Evolutionary conservation across 148 eudicot genomes (phyloP).

Genomic region (Diospyros lotus): DNA sequence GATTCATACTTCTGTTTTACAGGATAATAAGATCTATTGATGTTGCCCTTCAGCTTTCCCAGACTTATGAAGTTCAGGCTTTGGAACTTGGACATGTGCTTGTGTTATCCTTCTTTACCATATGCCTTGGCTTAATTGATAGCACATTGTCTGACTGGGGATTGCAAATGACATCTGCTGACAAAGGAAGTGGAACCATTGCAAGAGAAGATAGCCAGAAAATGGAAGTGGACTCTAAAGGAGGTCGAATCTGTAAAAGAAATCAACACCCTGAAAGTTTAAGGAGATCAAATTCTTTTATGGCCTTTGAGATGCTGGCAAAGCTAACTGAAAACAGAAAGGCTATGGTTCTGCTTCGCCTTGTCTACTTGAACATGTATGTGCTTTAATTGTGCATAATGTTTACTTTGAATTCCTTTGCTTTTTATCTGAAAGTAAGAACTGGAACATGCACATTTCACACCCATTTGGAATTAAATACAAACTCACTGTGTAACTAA

Average conservation of each 20-base stretch:
- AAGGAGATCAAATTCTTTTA: constrained; percentile 19
- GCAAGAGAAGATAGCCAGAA: constrained; percentile 6
- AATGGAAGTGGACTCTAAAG: constrained; percentile 13
- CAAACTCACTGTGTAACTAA: background rate
- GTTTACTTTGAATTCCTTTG: background rate
- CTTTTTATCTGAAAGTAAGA: background rate
- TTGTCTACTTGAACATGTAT: constrained; percentile 29
- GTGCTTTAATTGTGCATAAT: constrained; percentile 7
- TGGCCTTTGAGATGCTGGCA: constrained; percentile 21
- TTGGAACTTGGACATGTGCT: constrained; percentile 21
- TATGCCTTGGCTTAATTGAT: constrained; percentile 22
- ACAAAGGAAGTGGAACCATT: background rate
- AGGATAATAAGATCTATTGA: constrained; percentile 26
- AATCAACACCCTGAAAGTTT: constrained; percentile 16
- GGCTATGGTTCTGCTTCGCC: constrained; percentile 27
- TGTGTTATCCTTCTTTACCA: constrained; percentile 24
- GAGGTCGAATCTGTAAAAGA: constrained; percentile 13
- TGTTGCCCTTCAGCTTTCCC: constrained; percentile 29
- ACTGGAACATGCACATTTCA: background rate
- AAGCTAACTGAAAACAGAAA: constrained; percentile 21
- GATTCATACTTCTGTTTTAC: constrained; percentile 2
- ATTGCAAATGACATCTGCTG: constrained; percentile 18
- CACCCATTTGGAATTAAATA: background rate
- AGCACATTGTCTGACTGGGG: constrained; percentile 26
- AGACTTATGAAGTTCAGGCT: constrained; percentile 19